Base-by-base conservation (phyloP, 768 basidiomycete species). In the Trametes villosa region DNA sequence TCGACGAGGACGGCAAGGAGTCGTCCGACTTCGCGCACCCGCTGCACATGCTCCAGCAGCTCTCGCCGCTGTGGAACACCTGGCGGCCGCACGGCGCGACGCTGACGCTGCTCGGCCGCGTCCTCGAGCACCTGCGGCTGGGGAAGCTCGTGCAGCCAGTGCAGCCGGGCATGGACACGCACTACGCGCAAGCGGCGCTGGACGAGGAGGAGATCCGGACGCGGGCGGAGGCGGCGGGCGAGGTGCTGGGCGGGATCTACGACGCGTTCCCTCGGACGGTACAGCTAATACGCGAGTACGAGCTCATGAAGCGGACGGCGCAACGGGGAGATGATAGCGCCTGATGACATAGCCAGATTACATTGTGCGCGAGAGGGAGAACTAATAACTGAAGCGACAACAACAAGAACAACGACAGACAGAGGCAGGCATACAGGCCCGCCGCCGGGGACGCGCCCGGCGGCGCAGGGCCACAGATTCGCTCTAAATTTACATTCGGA, bases 71-170 rank as follows among this genome's bases (percentile, higher is more conserved):
- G 24, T 89, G 86, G 84, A 81, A 84, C 47, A 70, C 75, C 45
- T 92, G 89, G 91, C 77, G 77, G 44, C 84, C 87, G n/a, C 88
- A 89, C 67, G 69, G 63, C 27, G 74, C 75, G 46, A 78, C 84
- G 6, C 70, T 88, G 54, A 71, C 73, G 2, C 66, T 83, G 9
- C 71, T 92, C 47, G 71, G 80, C 27, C 68, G 74, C 5, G 82
- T 81, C 2, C 64, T 86, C 12, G 66, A 71, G 17, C 79, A 79
- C 47, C 77, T 92, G 26, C 74, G 77, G 60, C 71, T 77, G 12
- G 90, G 89, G 3, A 74, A 72, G 40, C 67, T 80, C 31, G 73
- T 86, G 18, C 74, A 78, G 56, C 78, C 86, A 9, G 67, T 83
- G 22, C 59, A 57, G 44, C 53, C 66, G 2, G 70, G 71, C 51